Evolutionary conservation across 2,329 filamentous ascomycete species (phyloP), one percentile per base, ranked within the genome.

Genomic region (Arachnomyces sp.): DNA sequence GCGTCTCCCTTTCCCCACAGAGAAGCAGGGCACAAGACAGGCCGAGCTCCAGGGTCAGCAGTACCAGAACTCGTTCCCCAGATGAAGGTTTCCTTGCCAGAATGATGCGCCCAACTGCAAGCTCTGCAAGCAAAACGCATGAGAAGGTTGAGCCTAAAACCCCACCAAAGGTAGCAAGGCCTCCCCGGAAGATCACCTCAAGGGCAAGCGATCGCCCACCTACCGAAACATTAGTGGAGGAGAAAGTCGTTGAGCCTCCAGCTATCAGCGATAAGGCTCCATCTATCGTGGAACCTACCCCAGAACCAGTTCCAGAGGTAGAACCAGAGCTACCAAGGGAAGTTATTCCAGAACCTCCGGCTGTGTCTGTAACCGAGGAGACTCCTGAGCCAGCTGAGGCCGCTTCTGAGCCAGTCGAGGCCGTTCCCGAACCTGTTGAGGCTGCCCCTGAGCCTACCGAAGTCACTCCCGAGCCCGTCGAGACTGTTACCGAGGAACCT

Each of bases 51-150:
- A 63, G 67, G 15, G 46, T 53, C 15, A 68, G 66, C 49, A 61
- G 58, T 35, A 51, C 49, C 20, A 18, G 33, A 32, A 12, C 59
- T 15, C 65, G 58, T 39, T 58, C 61, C 6, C 55, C 65, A 3
- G 66, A 68, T 42, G 67, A 71, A 25, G 56, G 65, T 1, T 72
- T 72, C 48, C 52, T 72, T 28, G 68, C 68, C 11, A 58, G 69
- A 39, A 71, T 72, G 67, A 72, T 71, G 66, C 63, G 69, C 4
- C 69, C 69, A 15, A 72, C 69, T 9, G 64, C 67, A 25, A 70
- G 67, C 46, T 71, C 68, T 37, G 66, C 68, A 7, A 69, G 59
- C 47, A 72, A 72, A 47, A 54, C 58, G 11, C 67, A 71, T 36
- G 69, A 72, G 12, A 69, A 67, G 47, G 41, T 63, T 4, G 67